Percentiles rank a stretch among this genome's conserved stretches.
Evolutionary conservation across 257 asterid species (phyloP).

Genomic region (Sherardia arvensis): DNA sequence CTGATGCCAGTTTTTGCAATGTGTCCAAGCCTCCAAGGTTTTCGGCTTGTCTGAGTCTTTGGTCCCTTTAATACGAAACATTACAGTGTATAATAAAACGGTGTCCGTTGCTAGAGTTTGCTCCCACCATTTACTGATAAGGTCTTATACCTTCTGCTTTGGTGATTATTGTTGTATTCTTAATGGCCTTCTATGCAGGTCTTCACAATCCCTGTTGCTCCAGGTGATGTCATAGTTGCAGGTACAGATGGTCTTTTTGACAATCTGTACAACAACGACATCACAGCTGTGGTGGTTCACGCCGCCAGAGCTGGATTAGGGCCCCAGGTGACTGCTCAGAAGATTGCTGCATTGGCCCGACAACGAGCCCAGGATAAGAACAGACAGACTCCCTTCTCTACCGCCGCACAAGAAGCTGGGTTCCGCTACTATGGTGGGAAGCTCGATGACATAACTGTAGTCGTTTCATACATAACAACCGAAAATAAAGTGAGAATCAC

Average conservation of each 20-base stretch:
- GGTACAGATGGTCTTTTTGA: slow-evolving; percentile 99
- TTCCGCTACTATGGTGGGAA: slow-evolving; percentile 89
- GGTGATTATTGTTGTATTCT: background rate
- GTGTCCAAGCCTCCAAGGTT: background rate
- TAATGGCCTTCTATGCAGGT: slow-evolving; percentile 40
- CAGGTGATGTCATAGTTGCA: slow-evolving; percentile 89
- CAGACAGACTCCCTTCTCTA: slow-evolving; percentile 90
- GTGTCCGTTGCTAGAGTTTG: background rate
- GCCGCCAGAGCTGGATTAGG: slow-evolving; percentile 76
- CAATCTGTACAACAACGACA: slow-evolving; percentile 79
- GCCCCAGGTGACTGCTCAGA: slow-evolving; percentile 93
- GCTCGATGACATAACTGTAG: slow-evolving; percentile 88
- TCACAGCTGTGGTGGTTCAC: slow-evolving; percentile 76
- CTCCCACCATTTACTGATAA: too few species aligned
- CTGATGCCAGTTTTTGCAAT: background rate
- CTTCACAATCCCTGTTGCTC: slow-evolving; percentile 73
- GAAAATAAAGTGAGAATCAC: slow-evolving; percentile 50
- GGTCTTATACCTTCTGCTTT: background rate
- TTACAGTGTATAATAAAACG: background rate
- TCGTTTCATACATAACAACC: slow-evolving; percentile 66
- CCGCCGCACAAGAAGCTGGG: slow-evolving; percentile 98
- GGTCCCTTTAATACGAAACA: background rate
- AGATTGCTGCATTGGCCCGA: slow-evolving; percentile 81
- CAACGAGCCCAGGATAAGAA: slow-evolving; percentile 82
- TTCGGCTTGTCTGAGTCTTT: background rate